Conservation (phyloP, 371 early-diverging fungal genomes). For the Mucor mucedo region DNA sequence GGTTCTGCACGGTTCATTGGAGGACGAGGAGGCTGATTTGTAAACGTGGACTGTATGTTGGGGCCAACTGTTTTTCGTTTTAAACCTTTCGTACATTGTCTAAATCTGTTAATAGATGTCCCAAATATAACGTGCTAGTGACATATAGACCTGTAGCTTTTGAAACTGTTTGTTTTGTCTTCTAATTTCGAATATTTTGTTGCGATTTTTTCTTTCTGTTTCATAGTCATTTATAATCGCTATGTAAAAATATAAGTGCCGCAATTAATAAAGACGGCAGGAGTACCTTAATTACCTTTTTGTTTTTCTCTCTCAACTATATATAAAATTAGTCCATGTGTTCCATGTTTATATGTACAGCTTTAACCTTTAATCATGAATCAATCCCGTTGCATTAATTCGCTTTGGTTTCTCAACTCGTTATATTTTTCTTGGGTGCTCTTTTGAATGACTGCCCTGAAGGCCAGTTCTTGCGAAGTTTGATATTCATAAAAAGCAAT, state of each 20-base stretch:
- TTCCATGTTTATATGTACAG: background rate
- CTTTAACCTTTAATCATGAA: constrained; percentile 56
- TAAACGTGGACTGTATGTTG: constrained; percentile 21
- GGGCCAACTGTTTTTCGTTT: constrained; percentile 54
- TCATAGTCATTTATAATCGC: constrained; percentile 56
- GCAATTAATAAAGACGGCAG: background rate
- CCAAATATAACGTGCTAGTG: background rate
- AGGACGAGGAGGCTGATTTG: background rate
- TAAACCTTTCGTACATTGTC: constrained; percentile 64
- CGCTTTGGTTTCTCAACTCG: constrained; percentile 52
- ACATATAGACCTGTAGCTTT: constrained; percentile 56
- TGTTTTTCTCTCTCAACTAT: constrained; percentile 27
- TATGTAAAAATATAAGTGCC: constrained; percentile 16
- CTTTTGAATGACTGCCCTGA: constrained; percentile 60
- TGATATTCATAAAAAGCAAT: constrained; percentile 83
- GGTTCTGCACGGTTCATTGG: background rate
- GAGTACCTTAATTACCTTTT: constrained; percentile 23
- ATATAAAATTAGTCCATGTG: no score
- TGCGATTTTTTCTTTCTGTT: constrained; percentile 54
- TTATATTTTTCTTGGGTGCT: constrained; percentile 56
- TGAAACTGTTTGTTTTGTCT: constrained; percentile 73
- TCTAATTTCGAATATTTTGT: constrained; percentile 57
- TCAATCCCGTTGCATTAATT: constrained; percentile 48
- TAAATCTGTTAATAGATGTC: constrained; percentile 13
- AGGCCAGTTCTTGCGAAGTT: constrained; percentile 70